A percentile compares a stretch with the other conserved stretches of the same genome.
Conservation (phyloP, 768 basidiomycete genomes). For the Rhodotorula sphaerocarpa region DNA sequence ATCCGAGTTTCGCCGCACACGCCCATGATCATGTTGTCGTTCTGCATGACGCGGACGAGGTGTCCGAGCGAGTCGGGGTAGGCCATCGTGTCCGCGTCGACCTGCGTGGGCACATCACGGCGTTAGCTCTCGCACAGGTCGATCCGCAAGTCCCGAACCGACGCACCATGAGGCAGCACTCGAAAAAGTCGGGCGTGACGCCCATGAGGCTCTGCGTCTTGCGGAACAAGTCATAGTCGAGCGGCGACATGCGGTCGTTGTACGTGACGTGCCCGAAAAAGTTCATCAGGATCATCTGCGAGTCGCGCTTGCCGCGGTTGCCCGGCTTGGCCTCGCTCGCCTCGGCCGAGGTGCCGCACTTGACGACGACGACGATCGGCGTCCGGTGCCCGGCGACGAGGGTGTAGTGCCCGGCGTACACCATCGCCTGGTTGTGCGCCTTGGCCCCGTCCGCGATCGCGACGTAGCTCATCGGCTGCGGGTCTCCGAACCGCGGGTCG, state of each 20-base stretch:
- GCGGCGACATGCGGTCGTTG: slow-evolving; percentile 94
- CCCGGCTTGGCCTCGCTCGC: slow-evolving; percentile 88
- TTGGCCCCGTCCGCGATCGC: slow-evolving; percentile 87
- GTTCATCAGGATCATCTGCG: slow-evolving; percentile 98
- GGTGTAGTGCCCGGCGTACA: slow-evolving; percentile 97
- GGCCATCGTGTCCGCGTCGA: slow-evolving; percentile 96
- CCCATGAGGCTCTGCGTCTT: slow-evolving; percentile 95
- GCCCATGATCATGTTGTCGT: slow-evolving; percentile 98
- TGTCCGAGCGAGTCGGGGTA: slow-evolving; percentile 80
- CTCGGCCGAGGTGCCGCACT: slow-evolving; percentile 86
- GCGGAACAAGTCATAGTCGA: slow-evolving; percentile 96
- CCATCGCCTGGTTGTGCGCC: slow-evolving; percentile 87
- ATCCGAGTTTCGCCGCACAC: slow-evolving; percentile 98
- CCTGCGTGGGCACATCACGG: slow-evolving; percentile 52
- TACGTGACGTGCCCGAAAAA: slow-evolving; percentile 99
- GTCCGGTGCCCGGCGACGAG: slow-evolving; percentile 74
- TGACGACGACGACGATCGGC: slow-evolving; percentile 87
- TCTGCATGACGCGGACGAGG: slow-evolving; percentile 96
- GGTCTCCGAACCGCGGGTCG: slow-evolving; percentile 91
- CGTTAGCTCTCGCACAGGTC: no score
- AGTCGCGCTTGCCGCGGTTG: slow-evolving; percentile 96
- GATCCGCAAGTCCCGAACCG: background rate
- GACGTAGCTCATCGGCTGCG: slow-evolving; percentile 82
- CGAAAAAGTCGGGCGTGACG: slow-evolving; percentile 98
- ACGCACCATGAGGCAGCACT: slow-evolving; percentile 90